A percentile compares a stretch with the other conserved stretches of the same genome.
Conservation (phyloP, 768 basidiomycete genomes). For the Amanita pallidorosea region DNA sequence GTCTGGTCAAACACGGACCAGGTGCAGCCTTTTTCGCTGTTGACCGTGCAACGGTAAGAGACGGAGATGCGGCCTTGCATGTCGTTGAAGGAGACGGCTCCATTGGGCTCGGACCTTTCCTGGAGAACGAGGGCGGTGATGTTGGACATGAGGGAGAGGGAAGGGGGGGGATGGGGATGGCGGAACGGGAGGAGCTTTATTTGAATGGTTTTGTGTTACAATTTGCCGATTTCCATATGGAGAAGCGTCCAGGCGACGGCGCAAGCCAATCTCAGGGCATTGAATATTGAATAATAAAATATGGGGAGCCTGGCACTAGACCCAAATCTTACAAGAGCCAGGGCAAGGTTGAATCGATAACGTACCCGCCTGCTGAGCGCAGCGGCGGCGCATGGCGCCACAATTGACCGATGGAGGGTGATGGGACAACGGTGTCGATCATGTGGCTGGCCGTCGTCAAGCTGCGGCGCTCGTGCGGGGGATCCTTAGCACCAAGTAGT, state of each 20-base stretch:
- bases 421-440: background rate
- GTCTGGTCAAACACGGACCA: conserved; percentile 45
- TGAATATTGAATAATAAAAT: too few species aligned
- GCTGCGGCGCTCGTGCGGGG: background rate
- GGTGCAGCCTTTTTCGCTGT: conserved; percentile 27
- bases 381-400: background rate
- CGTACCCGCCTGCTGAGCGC: background rate
- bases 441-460: background rate
- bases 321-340: background rate
- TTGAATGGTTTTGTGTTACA: background rate
- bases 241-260: conserved; percentile 1
- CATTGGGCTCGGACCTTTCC: conserved; percentile 44
- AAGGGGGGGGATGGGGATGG: background rate
- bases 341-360: background rate
- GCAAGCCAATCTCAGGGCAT: background rate
- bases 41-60: conserved; percentile 35
- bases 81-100: conserved; percentile 50
- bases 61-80: conserved; percentile 50
- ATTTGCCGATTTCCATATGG: conserved; percentile 6
- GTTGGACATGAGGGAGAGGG: conserved; percentile 24
- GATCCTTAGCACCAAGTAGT: too few species aligned
- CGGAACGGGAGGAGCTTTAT: background rate
- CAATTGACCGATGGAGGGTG: background rate
- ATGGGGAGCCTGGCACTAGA: too few species aligned
- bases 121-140: conserved; percentile 56